Conservation (phyloP, 345 rosid species). For the Salix koriyanagi region DNA sequence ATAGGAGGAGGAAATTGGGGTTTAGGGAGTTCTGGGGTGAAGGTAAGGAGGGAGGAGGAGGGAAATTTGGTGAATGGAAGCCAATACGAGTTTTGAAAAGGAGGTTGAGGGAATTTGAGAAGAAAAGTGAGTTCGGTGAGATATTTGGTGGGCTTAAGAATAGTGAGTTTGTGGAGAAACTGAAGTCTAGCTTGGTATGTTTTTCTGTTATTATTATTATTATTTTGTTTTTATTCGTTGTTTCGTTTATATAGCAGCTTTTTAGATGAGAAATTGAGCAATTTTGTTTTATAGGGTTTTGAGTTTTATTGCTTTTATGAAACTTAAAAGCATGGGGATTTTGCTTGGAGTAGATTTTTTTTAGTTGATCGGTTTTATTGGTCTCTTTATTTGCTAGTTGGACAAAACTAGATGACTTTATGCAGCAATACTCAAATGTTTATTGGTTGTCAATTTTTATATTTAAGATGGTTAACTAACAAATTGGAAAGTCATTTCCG, state of each 20-base stretch:
- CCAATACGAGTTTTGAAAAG: conserved; percentile 70
- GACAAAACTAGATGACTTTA: not conserved
- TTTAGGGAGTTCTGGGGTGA: conserved; percentile 52
- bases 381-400: not conserved
- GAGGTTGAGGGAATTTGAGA: conserved; percentile 76
- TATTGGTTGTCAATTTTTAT: not conserved
- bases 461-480: not conserved
- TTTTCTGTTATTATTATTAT: not conserved
- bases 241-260: not conserved
- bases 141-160: conserved; percentile 65
- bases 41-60: conserved; percentile 37
- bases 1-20: conserved; percentile 35
- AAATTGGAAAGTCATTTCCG: not conserved
- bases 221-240: not conserved
- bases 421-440: too few relatives aligned
- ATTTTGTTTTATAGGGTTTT: not conserved
- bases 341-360: not conserved
- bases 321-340: not conserved
- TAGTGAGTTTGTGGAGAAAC: conserved; percentile 72
- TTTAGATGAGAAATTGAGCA: not conserved
- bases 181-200: conserved; percentile 84
- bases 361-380: not conserved
- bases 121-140: conserved; percentile 53
- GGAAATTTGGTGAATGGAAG: conserved; percentile 61
- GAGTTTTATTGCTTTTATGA: not conserved